Conservation (phyloP, 2,329 filamentous ascomycete genomes). For the Aspergillus caelatus region DNA sequence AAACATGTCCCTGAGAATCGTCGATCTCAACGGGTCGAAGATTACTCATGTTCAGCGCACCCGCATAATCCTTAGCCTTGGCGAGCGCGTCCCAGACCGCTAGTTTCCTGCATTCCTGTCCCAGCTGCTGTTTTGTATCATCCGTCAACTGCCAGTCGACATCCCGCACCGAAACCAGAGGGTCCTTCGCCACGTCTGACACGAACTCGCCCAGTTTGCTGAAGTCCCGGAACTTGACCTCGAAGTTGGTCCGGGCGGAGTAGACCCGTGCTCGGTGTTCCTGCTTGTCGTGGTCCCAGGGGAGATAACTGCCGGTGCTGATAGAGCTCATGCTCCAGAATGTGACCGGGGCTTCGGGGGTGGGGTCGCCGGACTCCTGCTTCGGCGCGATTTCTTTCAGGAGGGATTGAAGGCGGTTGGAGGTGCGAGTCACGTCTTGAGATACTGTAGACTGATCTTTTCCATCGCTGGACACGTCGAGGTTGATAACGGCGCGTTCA, state of each 20-base stretch:
- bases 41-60: neutral
- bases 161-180: neutral
- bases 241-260: slow-evolving; percentile 3
- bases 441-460: neutral
- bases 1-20: neutral
- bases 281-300: neutral
- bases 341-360: neutral
- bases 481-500: neutral
- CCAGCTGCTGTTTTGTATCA: neutral
- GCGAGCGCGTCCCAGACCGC: slow-evolving; percentile 1
- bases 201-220: slow-evolving; percentile 4
- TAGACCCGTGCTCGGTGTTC: neutral
- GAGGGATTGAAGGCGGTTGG: slow-evolving; percentile 1
- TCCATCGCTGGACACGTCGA: neutral
- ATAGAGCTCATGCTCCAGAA: slow-evolving; percentile 6
- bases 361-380: neutral
- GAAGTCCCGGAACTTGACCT: slow-evolving; percentile 4
- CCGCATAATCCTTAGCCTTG: slow-evolving; percentile 1
- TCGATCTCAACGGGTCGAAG: neutral
- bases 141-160: slow-evolving; percentile 5
- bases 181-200: neutral
- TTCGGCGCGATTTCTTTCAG: neutral
- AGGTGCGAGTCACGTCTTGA: neutral
- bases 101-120: neutral
- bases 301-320: slow-evolving; percentile 1